A percentile compares a stretch with the other conserved stretches of the same genome.
phyloP scores from a whole-genome alignment of 768 basidiomycete species.

The Nidularia sp. region DNA sequence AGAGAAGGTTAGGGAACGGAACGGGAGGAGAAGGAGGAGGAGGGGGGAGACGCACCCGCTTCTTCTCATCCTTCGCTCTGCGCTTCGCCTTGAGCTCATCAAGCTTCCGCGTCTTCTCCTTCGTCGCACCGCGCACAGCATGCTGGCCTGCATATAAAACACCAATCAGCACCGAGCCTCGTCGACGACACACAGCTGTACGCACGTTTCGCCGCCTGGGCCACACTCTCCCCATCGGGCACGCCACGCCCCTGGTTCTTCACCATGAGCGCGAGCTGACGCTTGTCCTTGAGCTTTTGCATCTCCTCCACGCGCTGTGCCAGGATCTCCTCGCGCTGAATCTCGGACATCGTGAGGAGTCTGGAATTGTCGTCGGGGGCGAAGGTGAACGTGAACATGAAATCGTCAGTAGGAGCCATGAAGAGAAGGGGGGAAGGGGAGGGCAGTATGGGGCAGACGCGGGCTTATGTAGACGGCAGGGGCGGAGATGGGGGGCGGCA shows the following conservation, averaged over 20 bases:
- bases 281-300: constrained; percentile 68
- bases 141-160: constrained; percentile 57
- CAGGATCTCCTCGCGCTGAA: constrained; percentile 86
- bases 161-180: background rate
- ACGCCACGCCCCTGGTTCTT: constrained; percentile 51
- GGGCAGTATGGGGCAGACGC: constrained; percentile 17
- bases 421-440: constrained; percentile 9
- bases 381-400: too few species aligned
- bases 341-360: constrained; percentile 75
- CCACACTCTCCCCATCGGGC: constrained; percentile 49
- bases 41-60: constrained; percentile 48
- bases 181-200: constrained; percentile 7
- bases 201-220: constrained; percentile 77
- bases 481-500: background rate
- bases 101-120: constrained; percentile 74
- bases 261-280: constrained; percentile 70
- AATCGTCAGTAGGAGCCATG: too few species aligned
- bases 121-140: constrained; percentile 66
- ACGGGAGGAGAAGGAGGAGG: too few species aligned
- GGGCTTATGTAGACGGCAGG: background rate
- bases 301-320: constrained; percentile 78
- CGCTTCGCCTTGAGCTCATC: constrained; percentile 85
- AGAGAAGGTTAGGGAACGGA: too few species aligned
- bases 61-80: constrained; percentile 86
- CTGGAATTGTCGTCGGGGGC: constrained; percentile 32